Evolutionary conservation across 306 rosid species (phyloP).

Genomic region (Castanospermum australe): DNA sequence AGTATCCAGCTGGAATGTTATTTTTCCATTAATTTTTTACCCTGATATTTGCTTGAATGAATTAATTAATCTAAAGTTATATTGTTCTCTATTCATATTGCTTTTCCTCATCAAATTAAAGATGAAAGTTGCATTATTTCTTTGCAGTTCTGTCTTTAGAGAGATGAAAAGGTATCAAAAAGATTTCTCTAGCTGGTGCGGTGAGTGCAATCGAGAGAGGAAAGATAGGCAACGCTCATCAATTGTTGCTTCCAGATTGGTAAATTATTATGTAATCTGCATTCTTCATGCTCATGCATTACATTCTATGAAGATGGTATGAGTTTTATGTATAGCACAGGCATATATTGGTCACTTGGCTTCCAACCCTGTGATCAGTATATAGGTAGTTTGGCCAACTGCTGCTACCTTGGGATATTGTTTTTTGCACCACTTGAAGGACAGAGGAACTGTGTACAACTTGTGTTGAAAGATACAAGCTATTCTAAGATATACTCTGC

Average conservation of each 20-base stretch:
- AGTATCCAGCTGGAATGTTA: neutral
- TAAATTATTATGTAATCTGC: conserved; percentile 22
- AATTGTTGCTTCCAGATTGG: conserved; percentile 27
- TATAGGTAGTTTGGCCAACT: neutral
- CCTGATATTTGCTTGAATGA: neutral
- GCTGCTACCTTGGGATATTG: neutral
- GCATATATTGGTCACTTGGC: neutral
- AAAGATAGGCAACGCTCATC: conserved; percentile 23
- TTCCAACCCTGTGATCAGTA: neutral
- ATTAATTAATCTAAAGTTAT: neutral
- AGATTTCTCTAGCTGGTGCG: conserved; percentile 48
- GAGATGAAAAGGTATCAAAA: conserved; percentile 39
- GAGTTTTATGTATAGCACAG: neutral
- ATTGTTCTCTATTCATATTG: neutral
- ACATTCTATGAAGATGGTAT: neutral
- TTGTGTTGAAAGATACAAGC: neutral
- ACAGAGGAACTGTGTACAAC: neutral
- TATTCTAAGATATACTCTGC: neutral
- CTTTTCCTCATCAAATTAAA: neutral
- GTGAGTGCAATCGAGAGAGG: conserved; percentile 39
- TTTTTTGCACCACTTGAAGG: neutral
- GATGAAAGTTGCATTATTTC: conserved; percentile 12
- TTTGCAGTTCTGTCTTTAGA: conserved; percentile 48
- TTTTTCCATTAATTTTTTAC: neutral
- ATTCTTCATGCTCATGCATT: conserved; percentile 16